Evolutionary conservation across 306 rosid species (phyloP).

Genomic region (Quercus aquifolioides): DNA sequence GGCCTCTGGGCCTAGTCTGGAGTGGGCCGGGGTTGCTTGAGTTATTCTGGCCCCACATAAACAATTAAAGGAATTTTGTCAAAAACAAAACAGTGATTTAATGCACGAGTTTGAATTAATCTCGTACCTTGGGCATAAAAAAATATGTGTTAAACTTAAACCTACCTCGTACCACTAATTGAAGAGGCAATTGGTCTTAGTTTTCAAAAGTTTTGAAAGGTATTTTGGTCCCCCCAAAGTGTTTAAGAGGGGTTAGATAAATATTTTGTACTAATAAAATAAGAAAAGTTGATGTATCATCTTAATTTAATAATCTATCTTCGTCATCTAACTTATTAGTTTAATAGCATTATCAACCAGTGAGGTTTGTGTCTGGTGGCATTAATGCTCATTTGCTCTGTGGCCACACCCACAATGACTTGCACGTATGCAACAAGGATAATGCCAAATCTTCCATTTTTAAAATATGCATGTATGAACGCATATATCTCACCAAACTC

Average conservation of each 20-base stretch:
- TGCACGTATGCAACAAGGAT: constrained; percentile 26
- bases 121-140: background rate
- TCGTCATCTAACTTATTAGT: background rate
- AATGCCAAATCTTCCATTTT: constrained; percentile 25
- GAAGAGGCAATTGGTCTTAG: background rate
- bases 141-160: background rate
- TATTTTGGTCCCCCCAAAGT: background rate
- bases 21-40: no score
- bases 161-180: background rate
- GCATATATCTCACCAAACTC: no score
- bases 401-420: constrained; percentile 36
- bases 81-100: background rate
- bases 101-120: background rate
- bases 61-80: background rate
- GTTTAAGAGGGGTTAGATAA: background rate
- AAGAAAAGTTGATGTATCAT: background rate
- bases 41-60: no score
- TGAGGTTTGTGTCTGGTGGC: background rate
- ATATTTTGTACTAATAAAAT: background rate
- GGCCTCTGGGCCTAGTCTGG: no score
- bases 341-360: background rate
- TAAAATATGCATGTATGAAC: background rate
- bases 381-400: background rate
- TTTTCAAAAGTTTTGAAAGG: background rate
- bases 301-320: background rate